These are phyloP conservation scores for Russula earlei DNA, from an alignment of 768 basidiomycete genomes.

Conservation along the genomic window DNA sequence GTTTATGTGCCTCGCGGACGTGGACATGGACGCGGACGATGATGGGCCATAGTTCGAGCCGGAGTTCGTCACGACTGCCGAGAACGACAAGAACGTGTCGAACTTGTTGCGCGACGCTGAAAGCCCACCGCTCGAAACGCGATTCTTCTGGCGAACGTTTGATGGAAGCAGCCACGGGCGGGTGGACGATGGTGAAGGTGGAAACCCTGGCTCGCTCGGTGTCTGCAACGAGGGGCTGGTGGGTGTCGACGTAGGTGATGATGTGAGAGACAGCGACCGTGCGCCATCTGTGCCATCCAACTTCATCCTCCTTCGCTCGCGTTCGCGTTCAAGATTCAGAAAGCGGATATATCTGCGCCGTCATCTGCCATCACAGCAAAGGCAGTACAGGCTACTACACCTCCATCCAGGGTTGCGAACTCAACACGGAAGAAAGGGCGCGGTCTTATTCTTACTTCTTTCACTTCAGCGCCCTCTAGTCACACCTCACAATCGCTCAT, in stretches of 20 bases:
- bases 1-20: neutral
- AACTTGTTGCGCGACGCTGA: neutral
- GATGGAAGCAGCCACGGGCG: slow-evolving; percentile 12
- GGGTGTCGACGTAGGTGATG: no score
- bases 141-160: slow-evolving; percentile 9
- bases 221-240: neutral
- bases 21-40: no score
- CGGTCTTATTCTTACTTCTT: slow-evolving; percentile 7
- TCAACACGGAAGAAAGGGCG: slow-evolving; percentile 9
- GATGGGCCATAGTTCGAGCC: no score
- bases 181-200: neutral
- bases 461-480: neutral
- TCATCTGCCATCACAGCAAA: neutral
- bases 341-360: neutral
- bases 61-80: no score
- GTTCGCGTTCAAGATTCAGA: slow-evolving; percentile 22
- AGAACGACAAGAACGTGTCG: slow-evolving; percentile 4
- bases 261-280: no score
- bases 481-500: slow-evolving; percentile 1
- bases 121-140: neutral
- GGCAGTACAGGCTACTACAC: neutral
- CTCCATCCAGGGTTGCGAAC: slow-evolving; percentile 12
- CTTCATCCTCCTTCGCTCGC: slow-evolving; percentile 15
- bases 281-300: neutral
- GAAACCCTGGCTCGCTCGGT: neutral